Percentiles rank a stretch among this genome's conserved stretches.
These are phyloP conservation scores for Schizopora paradoxa DNA, from an alignment of 1,284 basidiomycete species.

Conservation along the genomic window DNA sequence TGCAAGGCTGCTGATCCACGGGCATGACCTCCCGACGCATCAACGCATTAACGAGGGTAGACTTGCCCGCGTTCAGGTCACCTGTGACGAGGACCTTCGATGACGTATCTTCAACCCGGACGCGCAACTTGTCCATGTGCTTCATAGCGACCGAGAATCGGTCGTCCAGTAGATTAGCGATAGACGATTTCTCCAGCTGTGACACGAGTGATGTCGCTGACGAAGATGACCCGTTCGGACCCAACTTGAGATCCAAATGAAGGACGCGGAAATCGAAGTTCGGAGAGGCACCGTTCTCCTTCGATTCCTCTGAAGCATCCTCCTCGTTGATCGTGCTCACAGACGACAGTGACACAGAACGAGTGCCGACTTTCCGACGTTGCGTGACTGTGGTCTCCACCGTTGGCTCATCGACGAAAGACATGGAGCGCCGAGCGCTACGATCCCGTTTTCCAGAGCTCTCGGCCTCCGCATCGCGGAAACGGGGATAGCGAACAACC, in stretches of 20 bases:
- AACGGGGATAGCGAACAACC: constrained; percentile 82
- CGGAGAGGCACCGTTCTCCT: constrained; percentile 35
- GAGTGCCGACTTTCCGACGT: constrained; percentile 40
- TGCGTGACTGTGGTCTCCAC: constrained; percentile 60
- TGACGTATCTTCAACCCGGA: constrained; percentile 86
- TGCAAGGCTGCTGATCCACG: constrained; percentile 97
- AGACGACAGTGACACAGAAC: constrained; percentile 35
- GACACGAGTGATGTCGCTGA: constrained; percentile 80
- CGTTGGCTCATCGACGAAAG: constrained; percentile 77
- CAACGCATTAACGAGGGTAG: constrained; percentile 95
- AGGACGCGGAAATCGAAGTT: constrained; percentile 75
- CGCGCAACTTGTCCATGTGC: constrained; percentile 83
- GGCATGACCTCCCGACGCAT: constrained; percentile 90
- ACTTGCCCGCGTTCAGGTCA: constrained; percentile 98
- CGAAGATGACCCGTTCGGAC: constrained; percentile 62
- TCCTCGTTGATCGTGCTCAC: constrained; percentile 28
- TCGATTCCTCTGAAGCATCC: constrained; percentile 36
- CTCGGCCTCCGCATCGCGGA: constrained; percentile 35
- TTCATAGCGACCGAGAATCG: constrained; percentile 73
- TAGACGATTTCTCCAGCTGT: constrained; percentile 88
- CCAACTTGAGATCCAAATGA: constrained; percentile 90
- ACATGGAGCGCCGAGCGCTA: constrained; percentile 59
- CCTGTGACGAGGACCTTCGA: constrained; percentile 99
- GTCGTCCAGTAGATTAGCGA: constrained; percentile 88
- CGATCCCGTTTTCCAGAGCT: constrained; percentile 32